Evolutionary conservation across 495 filamentous ascomycete species (phyloP).

Genomic region (Bacidia gigantensis): DNA sequence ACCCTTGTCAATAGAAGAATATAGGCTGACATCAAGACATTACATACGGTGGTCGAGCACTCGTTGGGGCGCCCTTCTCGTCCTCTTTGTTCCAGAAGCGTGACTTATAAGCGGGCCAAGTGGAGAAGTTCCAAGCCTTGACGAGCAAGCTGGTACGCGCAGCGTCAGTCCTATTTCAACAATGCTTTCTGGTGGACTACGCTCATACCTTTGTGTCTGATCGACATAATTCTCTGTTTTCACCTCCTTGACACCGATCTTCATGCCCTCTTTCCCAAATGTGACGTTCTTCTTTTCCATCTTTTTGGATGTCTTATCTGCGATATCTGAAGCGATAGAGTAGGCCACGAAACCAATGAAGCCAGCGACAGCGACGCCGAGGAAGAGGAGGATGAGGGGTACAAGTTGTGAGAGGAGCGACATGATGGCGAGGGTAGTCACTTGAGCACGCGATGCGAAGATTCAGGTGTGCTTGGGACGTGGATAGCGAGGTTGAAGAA

Average conservation of each 20-base stretch:
- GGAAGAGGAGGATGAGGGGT: constrained; percentile 60
- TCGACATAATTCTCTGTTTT: constrained; percentile 69
- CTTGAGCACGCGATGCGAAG: not conserved
- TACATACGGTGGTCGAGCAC: constrained; percentile 17
- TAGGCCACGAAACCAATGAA: constrained; percentile 65
- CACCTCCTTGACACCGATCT: constrained; percentile 64
- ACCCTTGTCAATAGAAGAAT: not conserved
- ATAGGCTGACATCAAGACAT: not conserved
- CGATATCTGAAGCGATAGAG: constrained; percentile 52
- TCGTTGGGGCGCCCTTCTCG: constrained; percentile 1
- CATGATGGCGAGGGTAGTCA: not conserved
- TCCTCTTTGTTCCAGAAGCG: constrained; percentile 38
- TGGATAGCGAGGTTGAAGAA: too few species aligned
- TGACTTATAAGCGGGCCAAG: constrained; percentile 45
- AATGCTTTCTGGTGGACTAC: not conserved
- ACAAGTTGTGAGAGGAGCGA: constrained; percentile 29
- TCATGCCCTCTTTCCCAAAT: constrained; percentile 73
- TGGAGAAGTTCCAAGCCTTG: constrained; percentile 63
- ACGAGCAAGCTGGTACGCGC: constrained; percentile 39
- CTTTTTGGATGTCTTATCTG: constrained; percentile 50
- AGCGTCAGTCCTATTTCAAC: not conserved
- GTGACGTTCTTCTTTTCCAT: constrained; percentile 73
- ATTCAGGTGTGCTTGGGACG: too few species aligned
- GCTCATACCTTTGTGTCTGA: constrained; percentile 53
- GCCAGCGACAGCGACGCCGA: constrained; percentile 45